Evolutionary conservation across 768 basidiomycete species (phyloP).

Genomic region (Auriscalpium vulgare): DNA sequence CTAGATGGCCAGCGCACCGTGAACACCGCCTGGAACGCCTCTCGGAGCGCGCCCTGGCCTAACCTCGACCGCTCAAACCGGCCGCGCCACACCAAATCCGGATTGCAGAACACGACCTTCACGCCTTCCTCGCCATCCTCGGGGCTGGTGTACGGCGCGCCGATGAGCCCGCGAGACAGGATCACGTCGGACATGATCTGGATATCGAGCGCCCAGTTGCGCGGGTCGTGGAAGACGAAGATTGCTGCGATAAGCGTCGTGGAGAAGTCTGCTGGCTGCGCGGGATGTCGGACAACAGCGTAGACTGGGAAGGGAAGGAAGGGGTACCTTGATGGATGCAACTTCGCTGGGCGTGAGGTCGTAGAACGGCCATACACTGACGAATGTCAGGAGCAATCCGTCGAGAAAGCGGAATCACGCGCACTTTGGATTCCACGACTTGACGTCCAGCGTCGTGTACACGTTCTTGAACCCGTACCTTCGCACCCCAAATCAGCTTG

Average conservation of each 20-base stretch:
- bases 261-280: conserved; percentile 65
- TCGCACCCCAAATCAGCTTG: conserved; percentile 18
- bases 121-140: conserved; percentile 28
- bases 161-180: conserved; percentile 57
- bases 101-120: conserved; percentile 82
- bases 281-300: conserved; percentile 6
- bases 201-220: conserved; percentile 79
- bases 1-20: conserved; percentile 23
- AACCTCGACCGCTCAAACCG: conserved; percentile 72
- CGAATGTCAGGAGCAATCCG: background rate
- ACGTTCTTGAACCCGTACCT: conserved; percentile 87
- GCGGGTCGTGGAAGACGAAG: conserved; percentile 83
- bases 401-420: conserved; percentile 17
- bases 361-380: conserved; percentile 79
- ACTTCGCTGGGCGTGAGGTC: conserved; percentile 55
- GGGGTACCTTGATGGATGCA: conserved; percentile 45
- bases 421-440: conserved; percentile 75
- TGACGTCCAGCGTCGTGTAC: conserved; percentile 75
- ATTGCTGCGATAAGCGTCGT: conserved; percentile 64
- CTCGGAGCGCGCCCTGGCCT: conserved; percentile 87
- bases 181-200: conserved; percentile 75
- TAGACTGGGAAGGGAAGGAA: conserved; percentile 3
- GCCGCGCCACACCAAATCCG: conserved; percentile 83
- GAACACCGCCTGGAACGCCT: conserved; percentile 68
- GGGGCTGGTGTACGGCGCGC: conserved; percentile 37